Evolutionary conservation across 768 basidiomycete species (phyloP), one percentile per base, ranked within the genome.

Genomic region (Hericium rajendrae): DNA sequence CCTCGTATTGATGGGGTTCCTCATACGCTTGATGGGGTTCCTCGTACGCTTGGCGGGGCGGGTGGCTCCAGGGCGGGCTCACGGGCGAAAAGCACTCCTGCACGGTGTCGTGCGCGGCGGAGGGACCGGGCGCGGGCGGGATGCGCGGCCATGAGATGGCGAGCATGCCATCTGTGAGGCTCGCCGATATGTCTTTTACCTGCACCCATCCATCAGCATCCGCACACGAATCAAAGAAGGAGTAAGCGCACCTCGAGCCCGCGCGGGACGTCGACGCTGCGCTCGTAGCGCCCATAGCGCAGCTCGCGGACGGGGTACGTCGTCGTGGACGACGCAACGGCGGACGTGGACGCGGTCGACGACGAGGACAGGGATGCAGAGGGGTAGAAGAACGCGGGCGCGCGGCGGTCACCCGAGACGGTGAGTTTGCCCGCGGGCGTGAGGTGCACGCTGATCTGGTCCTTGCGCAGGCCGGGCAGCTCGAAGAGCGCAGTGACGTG

Each of bases 401-500:
- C 48, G 11, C 68, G 66, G 24, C 62, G 70, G 64, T 81, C 74
- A 24, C 78, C 79, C 8, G 76, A 75, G 38, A 84, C 69, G 2
- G 70, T 77, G 52, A 84, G 68, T 40, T 70, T 73, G 57, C 74
- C 72, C 58, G 78, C 73, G 41, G 74, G 72, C 18, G 62, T 63
- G 49, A 81, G 65, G 53, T 81, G 74, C 51, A 82, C 76, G 38
- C 68, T 62, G 46, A 82, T 71, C 52, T 74, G 71, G 46, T 78
- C 74, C 54, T 78, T 77, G 54, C 72, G 76, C 54, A 82, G 64
- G 9, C 82, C 80, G 4, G 82, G 81, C 1, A 81, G 67, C 62
- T 83, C 83, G 56, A 84, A 79, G 6, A 74, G 74, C 10, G 78
- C 80, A 2, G 76, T 79, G 26, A 81, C 74, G 18, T 62, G 57